These are phyloP conservation scores for Myxozyma neotropica DNA, from an alignment of 805 yeast genomes.

Conservation along the genomic window DNA sequence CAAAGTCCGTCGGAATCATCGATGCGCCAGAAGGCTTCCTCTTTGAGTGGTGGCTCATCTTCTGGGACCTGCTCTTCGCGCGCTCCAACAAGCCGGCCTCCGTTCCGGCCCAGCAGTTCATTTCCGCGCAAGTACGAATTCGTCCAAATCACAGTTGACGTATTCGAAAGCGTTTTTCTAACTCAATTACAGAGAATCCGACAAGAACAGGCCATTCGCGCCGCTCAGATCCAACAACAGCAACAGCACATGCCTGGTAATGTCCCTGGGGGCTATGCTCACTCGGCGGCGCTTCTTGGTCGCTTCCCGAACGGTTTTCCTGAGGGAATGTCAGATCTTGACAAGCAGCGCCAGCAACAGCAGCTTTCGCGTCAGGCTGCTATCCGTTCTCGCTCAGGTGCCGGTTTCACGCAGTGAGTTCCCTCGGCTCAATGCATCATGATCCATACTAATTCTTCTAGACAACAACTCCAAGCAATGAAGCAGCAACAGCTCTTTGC, in stretches of 20 bases:
- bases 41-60: slow-evolving; percentile 94
- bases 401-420: slow-evolving; percentile 28
- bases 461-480: slow-evolving; percentile 30
- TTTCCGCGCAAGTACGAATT: slow-evolving; percentile 47
- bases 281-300: slow-evolving; percentile 11
- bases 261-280: slow-evolving; percentile 22
- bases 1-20: slow-evolving; percentile 44
- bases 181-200: slow-evolving; percentile 48
- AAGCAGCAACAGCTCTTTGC: slow-evolving; percentile 34
- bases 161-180: not conserved
- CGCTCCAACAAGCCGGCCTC: slow-evolving; percentile 64
- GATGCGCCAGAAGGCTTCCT: slow-evolving; percentile 87
- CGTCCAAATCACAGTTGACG: not conserved
- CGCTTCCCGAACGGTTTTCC: slow-evolving; percentile 25
- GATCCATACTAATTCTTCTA: not conserved
- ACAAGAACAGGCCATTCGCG: slow-evolving; percentile 48
- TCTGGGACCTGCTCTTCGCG: slow-evolving; percentile 91
- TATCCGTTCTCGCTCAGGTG: slow-evolving; percentile 36
- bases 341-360: slow-evolving; percentile 36
- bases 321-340: slow-evolving; percentile 37
- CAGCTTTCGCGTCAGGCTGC: slow-evolving; percentile 37
- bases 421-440: not conserved
- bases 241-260: slow-evolving; percentile 39
- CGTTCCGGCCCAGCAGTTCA: slow-evolving; percentile 67
- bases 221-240: slow-evolving; percentile 45